These are phyloP conservation scores for Colletotrichum sp. DNA, from an alignment of 2,329 filamentous ascomycete species.

Conservation along the genomic window DNA sequence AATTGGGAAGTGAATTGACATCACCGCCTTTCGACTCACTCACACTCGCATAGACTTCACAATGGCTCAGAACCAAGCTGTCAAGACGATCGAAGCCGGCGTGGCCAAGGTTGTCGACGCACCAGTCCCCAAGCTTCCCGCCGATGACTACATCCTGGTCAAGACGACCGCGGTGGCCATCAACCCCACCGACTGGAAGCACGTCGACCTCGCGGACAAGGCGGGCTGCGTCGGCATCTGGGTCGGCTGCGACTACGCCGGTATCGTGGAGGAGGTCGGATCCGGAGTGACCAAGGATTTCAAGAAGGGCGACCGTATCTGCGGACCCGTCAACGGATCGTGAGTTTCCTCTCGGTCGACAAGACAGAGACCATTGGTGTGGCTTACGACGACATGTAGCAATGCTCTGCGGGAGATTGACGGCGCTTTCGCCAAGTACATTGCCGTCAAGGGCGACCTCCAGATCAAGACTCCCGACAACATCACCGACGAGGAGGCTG, in stretches of 20 bases:
- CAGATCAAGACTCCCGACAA: conserved; percentile 50
- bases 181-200: conserved; percentile 43
- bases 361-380: not conserved
- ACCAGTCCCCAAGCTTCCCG: conserved; percentile 23
- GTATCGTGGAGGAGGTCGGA: conserved; percentile 52
- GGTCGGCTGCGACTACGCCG: conserved; percentile 52
- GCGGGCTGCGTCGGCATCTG: conserved; percentile 23
- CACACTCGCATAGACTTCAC: not conserved
- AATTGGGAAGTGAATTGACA: not conserved
- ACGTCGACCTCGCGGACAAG: conserved; percentile 27
- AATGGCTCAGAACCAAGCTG: conserved; percentile 22
- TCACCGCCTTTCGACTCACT: not conserved
- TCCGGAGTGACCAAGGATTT: conserved; percentile 45
- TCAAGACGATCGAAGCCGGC: conserved; percentile 19
- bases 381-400: not conserved
- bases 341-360: conserved; percentile 11
- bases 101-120: conserved; percentile 34
- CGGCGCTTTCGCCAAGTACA: conserved; percentile 47
- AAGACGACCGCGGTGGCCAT: conserved; percentile 39
- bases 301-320: conserved; percentile 52
- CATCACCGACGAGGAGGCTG: conserved; percentile 50
- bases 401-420: conserved; percentile 32
- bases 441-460: conserved; percentile 42
- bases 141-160: conserved; percentile 36
- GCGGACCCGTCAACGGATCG: conserved; percentile 43